Base-by-base conservation (phyloP, 768 basidiomycete species). In the Sarcodon aspratus region DNA sequence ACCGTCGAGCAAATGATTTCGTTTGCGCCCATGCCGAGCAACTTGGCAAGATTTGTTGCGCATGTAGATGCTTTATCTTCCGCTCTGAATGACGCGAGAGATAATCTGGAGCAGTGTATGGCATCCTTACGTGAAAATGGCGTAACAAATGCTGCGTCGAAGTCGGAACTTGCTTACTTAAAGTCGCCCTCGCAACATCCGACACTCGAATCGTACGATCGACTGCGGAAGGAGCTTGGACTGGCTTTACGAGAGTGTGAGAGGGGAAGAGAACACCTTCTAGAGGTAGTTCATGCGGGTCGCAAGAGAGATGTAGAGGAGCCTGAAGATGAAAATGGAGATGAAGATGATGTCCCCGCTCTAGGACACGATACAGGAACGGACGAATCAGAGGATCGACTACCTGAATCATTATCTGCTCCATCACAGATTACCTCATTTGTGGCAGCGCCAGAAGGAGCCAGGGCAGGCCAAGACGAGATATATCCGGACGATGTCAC, bases 161-260 rank as follows among this genome's bases (percentile, higher is more conserved):
- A 36, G 7, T 43, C 47, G 1, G 50, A 34, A 7, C 18, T 8
- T 12, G 43, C 47, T 9, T 50, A 46, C 9, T 33, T n/a, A 7
- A 38, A 45, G 18, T 48, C 49, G 18, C 40, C 32, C n/a, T 46
- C 53, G 27, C 55, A 62, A 40, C 56, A 61, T 13, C 71, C 72
- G 1, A 79, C 83, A 1, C 54, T 91, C 32, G 75, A 73, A 46
- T 80, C 84, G 6, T 91, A 88, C 59, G 89, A 90, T 49, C 69
- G 80, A 0, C 69, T 91, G 12, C 74, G 88, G 9, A 73, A 79
- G 5, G 85, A 90, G 56, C 72, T 92, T 7, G 89, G 88, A 7
- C 63, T 83, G 18, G 88, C 86, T 1, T 64, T 91, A 32, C 68
- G 87, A 7, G 89, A 91, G 57, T 91, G 86, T 58, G 88, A 91